Conservation (phyloP, 139 green algal genomes). For the Chlorella ohadii region DNA sequence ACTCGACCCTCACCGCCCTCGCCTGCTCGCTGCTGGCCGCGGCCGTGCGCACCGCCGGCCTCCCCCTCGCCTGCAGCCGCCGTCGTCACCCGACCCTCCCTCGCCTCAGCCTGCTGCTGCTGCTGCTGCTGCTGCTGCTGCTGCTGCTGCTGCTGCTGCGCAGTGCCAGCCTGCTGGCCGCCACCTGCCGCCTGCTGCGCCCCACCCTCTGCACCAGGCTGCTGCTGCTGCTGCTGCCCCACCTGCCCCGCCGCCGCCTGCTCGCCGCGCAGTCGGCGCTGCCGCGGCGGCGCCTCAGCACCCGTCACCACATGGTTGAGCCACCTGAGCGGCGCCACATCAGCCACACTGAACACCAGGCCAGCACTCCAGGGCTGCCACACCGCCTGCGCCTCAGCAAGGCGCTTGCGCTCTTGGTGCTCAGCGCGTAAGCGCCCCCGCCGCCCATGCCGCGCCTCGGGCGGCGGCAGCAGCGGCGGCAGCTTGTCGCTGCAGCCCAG, state of each 20-base stretch:
- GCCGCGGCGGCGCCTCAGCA: neutral
- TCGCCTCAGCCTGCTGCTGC: no score
- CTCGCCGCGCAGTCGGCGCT: neutral
- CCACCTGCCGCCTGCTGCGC: neutral
- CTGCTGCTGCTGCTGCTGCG: neutral
- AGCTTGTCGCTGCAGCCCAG: constrained; percentile 24
- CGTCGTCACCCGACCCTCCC: no score
- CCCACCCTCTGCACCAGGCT: neutral
- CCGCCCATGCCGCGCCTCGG: neutral
- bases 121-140: neutral
- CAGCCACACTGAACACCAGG: constrained; percentile 25
- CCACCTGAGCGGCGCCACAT: constrained; percentile 38
- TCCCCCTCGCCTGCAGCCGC: no score
- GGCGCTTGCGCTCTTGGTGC: neutral
- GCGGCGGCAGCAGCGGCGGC: constrained; percentile 3
- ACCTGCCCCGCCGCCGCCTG: neutral
- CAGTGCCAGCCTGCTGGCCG: neutral
- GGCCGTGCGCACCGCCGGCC: neutral
- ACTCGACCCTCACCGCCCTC: no score
- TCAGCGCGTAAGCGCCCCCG: neutral
- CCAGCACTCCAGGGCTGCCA: constrained; percentile 22
- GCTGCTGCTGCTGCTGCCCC: neutral
- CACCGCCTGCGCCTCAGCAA: neutral
- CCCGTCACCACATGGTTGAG: constrained; percentile 7
- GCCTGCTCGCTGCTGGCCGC: neutral